Evolutionary conservation across 768 basidiomycete genomes (phyloP).

Genomic region (Kwoniella sp.): DNA sequence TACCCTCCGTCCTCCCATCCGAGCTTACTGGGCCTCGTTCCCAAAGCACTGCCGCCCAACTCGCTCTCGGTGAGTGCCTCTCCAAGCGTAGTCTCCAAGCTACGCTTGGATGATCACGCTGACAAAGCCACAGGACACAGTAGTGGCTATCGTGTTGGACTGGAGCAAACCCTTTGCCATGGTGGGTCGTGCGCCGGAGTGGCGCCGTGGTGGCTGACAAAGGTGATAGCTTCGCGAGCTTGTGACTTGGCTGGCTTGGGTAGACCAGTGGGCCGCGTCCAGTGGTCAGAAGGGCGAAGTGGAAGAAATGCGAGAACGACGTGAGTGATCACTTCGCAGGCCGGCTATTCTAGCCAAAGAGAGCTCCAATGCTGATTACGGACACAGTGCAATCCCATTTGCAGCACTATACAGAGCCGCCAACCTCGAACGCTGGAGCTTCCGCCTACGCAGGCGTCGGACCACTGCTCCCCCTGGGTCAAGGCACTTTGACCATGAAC

Average conservation of each 20-base stretch:
- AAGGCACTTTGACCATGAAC: conserved; percentile 83
- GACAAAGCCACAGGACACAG: conserved; percentile 33
- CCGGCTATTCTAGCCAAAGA: conserved; percentile 12
- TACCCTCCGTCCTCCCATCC: conserved; percentile 77
- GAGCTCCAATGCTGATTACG: conserved; percentile 1
- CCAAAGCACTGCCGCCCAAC: conserved; percentile 69
- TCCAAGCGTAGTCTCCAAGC: conserved; percentile 35
- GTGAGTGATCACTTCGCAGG: conserved; percentile 55
- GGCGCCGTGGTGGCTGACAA: not conserved
- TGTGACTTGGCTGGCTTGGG: conserved; percentile 76
- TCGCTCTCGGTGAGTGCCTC: conserved; percentile 52
- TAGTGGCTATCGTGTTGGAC: conserved; percentile 77
- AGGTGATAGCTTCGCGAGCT: conserved; percentile 58
- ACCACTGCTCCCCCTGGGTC: conserved; percentile 74
- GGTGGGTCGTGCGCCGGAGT: conserved; percentile 47
- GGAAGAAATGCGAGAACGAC: conserved; percentile 75
- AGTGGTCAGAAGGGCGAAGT: conserved; percentile 25
- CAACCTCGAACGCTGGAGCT: conserved; percentile 54
- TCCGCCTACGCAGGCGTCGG: conserved; percentile 53
- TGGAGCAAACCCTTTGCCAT: conserved; percentile 96
- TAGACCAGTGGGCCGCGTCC: conserved; percentile 72
- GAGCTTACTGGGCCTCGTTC: conserved; percentile 66
- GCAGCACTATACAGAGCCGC: conserved; percentile 84
- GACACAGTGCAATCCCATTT: conserved; percentile 76
- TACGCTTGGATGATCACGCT: not conserved